Base-by-base conservation (phyloP, 352 stramenopile genomes). In the Phytophthora pinifolia region DNA sequence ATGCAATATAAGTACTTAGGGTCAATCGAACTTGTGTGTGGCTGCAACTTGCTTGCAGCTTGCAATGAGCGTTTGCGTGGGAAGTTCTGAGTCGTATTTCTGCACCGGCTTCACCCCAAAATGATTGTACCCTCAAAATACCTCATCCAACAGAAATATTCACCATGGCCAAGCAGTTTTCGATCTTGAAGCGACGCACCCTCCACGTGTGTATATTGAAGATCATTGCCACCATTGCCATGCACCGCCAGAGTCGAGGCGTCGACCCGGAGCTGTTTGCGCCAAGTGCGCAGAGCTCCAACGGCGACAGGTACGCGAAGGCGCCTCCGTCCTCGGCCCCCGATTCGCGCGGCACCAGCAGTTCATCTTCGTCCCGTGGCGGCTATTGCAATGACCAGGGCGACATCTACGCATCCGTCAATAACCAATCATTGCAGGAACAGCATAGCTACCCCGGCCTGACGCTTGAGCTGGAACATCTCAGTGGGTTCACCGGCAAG, bases 401-500 rank as follows among this genome's bases (percentile, higher is more conserved):
- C 20, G 48, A 60, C 39, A 49, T 59, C 5, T 67, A 72, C 20
- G 32, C 46, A 6, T 45, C 22, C 5, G 22, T 12, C 27, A 62
- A 47, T 20, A 68, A 69, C 22, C 54, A 70, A 17, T 30, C 54
- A 25, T 44, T 46, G 12, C 18, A 29, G 12, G 35, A 57, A 20
- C 9, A 48, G 6, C 61, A 44, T 6, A 63, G 54, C 3, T 20
- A 20, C 13, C 22, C 31, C 14, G 41, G 36, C 10, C 27, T 67
- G 13, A 54, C 38, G 30, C 54, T 92, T 9, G 81, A 89, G 62
- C 65, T 92, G 6, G 79, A 92, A 53, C 79, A 88, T 30, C 66
- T 92, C 35, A 80, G 70, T 22, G 76, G 76, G 14, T 87, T 68
- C 49, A 85, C 72, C 9, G 76, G 70, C 51, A 83, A 81, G 35